Base-by-base conservation (phyloP, 139 green algal species). In the Volvox africanus region DNA sequence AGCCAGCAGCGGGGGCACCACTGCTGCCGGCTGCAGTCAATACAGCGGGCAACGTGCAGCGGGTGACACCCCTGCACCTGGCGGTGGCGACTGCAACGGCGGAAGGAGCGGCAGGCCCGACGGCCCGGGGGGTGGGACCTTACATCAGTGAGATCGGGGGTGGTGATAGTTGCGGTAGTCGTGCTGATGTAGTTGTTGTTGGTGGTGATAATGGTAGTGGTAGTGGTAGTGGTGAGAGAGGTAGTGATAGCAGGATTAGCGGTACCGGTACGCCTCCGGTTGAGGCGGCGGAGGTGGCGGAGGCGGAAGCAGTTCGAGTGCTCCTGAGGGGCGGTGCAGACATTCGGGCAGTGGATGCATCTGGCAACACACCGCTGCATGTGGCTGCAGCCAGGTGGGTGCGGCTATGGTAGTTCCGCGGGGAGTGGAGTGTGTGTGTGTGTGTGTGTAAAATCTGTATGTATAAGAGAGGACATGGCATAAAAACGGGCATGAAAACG, bases 21-120 rank as follows among this genome's bases (percentile, higher is more conserved):
- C 2, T 16, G 28, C 44, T 55, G 5, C 44, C 44, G 44, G 44
- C 44, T 55, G 69, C 37, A n/a, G 86, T 76, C 50, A 82, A 82
- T 30, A 21, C 69, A 9, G 69, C 44, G 28, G 71, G 19, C 37
- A 90, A 83, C 32, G 30, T 61, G 33, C 87, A 91, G 55, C 21
- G 61, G 14, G 77, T 91, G 21, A 91, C 87, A 77, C 87, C 87
- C 22, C 76, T 91, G 76, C 87, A 91, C 33, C 77, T 91, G 22
- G 87, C 87, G 16, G 87, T 75, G 44, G 76, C 61, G 37, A 62
- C 76, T 16, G 85, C 61, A 37, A 11, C 16, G 22, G 55, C 0
- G 55, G 55, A 2, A 24, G 73, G 1, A 20, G n/a, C 73, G 44
- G 67, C 12, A 61, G 33, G 17, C 1, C 1, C 37, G 30, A 33